Evolutionary conservation across 768 basidiomycete species (phyloP), one percentile per base, ranked within the genome.

Genomic region (Lactarius evosmus): DNA sequence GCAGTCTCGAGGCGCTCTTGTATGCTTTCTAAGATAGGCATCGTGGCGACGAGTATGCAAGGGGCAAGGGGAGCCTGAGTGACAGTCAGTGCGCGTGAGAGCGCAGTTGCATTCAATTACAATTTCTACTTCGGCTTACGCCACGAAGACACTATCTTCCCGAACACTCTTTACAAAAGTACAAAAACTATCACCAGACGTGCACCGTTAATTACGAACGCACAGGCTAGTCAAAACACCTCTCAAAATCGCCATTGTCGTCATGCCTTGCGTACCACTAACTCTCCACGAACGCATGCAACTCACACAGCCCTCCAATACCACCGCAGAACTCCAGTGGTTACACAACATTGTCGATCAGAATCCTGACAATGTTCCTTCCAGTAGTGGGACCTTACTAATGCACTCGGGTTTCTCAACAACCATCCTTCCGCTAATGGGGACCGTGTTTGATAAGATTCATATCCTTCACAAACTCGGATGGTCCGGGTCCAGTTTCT

Each of bases 321-420:
- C 77, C 83, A 25, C 78, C 80, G 69, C 88, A 90, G 70, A 91
- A 87, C 54, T 75, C 76, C 38, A 88, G 70, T 0, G 84, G 81
- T 71, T 87, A 85, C 34, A 89, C 70, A 6, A 81, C 86, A 66
- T 93, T 88, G 65, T 93, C 88, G 61, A 95, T 85, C 25, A 95
- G 75, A n/a, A 95, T 78, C 66, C 93, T 78, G 32, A 95, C 83
- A 69, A 86, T 66, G 49, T 57, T 17, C 56, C 70, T 14, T 52
- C 64, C 22, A 61, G 52, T 17, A 58, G 41, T 6, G n/a, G 40
- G 2, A 16, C 4, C 7, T 7, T 1, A 16, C 70, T 70, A 19
- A 17, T 69, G 63, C 89, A 92, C 17, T 58, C 51, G 71, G 95
- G 57, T 69, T 81, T 81, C 77, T 96, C 93, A 4, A 85, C 81